phyloP scores from a whole-genome alignment of 1,139 yeast species.

The Pichia sp. region DNA sequence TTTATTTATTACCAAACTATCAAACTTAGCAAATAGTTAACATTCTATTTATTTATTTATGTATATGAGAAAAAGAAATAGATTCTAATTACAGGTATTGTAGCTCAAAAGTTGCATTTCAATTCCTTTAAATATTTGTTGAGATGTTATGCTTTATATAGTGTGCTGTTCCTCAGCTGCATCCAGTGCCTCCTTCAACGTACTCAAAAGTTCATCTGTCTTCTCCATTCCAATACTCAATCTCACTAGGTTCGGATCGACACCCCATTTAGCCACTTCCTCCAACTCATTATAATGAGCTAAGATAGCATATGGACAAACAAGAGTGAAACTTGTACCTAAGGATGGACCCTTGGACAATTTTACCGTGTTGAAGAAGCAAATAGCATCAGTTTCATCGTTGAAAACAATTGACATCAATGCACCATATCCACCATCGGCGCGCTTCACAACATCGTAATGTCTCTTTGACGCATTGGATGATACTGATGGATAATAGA shows the following conservation, averaged over 20 bases:
- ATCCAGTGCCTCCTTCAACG: constrained; percentile 54
- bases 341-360: constrained; percentile 91
- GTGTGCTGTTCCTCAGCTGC: constrained; percentile 37
- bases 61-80: background rate
- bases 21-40: too few relatives aligned
- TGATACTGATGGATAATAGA: constrained; percentile 64
- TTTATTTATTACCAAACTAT: too few relatives aligned
- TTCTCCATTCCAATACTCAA: constrained; percentile 81
- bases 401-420: constrained; percentile 71
- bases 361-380: constrained; percentile 66
- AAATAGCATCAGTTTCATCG: constrained; percentile 56
- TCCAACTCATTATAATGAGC: constrained; percentile 86
- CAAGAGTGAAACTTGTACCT: constrained; percentile 89
- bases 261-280: constrained; percentile 78
- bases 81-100: too few relatives aligned
- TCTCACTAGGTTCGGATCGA: constrained; percentile 72
- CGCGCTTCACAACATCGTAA: constrained; percentile 64
- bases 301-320: constrained; percentile 84
- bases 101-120: constrained; percentile 1
- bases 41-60: constrained; percentile 2
- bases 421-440: constrained; percentile 90
- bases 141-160: background rate
- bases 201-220: constrained; percentile 43
- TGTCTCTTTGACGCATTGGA: constrained; percentile 40
- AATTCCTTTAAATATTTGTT: constrained; percentile 4